Conservation (phyloP, 257 asterid genomes). For the Leptodermis oblonga region DNA sequence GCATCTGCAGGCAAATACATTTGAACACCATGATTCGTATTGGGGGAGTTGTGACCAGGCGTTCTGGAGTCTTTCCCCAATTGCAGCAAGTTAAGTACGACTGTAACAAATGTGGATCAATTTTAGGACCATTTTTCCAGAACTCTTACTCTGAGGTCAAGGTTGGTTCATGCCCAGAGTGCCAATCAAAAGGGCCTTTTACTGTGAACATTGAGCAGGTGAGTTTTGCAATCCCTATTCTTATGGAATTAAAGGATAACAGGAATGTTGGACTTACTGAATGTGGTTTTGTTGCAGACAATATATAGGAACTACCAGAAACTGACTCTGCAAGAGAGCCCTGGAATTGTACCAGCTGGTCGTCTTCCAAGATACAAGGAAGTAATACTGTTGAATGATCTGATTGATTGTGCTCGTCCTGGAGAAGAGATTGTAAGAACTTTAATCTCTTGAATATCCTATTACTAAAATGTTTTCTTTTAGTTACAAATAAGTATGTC, state of each 20-base stretch:
- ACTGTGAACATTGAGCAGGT: slow-evolving; percentile 97
- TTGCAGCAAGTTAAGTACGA: slow-evolving; percentile 95
- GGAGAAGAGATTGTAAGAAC: slow-evolving; percentile 93
- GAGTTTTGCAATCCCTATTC: slow-evolving; percentile 1
- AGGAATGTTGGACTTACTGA: slow-evolving; percentile 13
- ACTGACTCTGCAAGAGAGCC: slow-evolving; percentile 97
- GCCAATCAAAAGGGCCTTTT: slow-evolving; percentile 94
- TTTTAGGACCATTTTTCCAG: slow-evolving; percentile 96
- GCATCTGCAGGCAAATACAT: slow-evolving; percentile 83
- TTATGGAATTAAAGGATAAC: not conserved
- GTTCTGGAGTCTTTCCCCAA: slow-evolving; percentile 97
- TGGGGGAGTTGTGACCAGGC: slow-evolving; percentile 96
- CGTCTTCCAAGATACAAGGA: slow-evolving; percentile 99
- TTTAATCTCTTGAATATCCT: not conserved
- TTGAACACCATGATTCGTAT: slow-evolving; percentile 95
- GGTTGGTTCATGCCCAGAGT: slow-evolving; percentile 98
- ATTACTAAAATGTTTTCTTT: not conserved
- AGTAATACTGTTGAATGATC: slow-evolving; percentile 95
- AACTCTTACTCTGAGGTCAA: slow-evolving; percentile 95
- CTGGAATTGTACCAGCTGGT: slow-evolving; percentile 98
- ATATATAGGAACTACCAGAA: slow-evolving; percentile 96
- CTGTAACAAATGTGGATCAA: slow-evolving; percentile 79
- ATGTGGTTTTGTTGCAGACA: slow-evolving; percentile 50
- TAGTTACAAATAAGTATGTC: not conserved
- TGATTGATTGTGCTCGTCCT: slow-evolving; percentile 96